These are phyloP conservation scores for Boletellus deceptivus DNA, from an alignment of 1,284 basidiomycete species.

Conservation along the genomic window DNA sequence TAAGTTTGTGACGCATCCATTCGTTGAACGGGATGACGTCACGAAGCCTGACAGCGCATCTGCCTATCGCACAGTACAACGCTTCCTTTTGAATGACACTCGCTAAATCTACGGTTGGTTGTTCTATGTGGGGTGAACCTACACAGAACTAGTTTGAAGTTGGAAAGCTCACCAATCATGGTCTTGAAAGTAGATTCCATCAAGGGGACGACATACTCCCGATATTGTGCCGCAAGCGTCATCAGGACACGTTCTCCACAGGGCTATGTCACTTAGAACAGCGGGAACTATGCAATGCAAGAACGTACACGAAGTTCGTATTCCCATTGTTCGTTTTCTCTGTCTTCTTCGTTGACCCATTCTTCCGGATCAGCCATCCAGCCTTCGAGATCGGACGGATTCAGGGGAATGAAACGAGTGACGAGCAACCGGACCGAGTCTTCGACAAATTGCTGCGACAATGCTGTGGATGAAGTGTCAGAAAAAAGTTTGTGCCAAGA, in stretches of 20 bases:
- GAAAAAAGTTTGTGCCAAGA: slow-evolving; percentile 3
- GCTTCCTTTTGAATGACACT: slow-evolving; percentile 81
- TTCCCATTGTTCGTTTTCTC: slow-evolving; percentile 86
- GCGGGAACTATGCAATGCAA: slow-evolving; percentile 4
- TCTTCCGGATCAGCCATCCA: slow-evolving; percentile 88
- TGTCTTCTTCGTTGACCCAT: slow-evolving; percentile 84
- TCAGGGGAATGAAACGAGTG: slow-evolving; percentile 80
- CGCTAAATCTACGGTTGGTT: slow-evolving; percentile 54
- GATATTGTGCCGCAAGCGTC: slow-evolving; percentile 74
- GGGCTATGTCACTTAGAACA: slow-evolving; percentile 49
- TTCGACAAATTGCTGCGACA: slow-evolving; percentile 74
- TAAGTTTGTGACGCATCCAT: slow-evolving; percentile 62
- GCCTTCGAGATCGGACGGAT: slow-evolving; percentile 70
- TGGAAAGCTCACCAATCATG: slow-evolving; percentile 46
- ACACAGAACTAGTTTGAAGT: background rate
- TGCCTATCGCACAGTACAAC: slow-evolving; percentile 84
- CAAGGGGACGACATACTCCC: slow-evolving; percentile 70
- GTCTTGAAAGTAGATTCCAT: slow-evolving; percentile 58
- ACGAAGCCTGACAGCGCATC: slow-evolving; percentile 70
- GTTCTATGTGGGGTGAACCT: slow-evolving; percentile 38
- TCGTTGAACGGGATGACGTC: slow-evolving; percentile 62
- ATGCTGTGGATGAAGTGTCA: slow-evolving; percentile 44
- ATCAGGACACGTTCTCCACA: slow-evolving; percentile 87
- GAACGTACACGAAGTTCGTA: slow-evolving; percentile 73
- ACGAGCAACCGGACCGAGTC: slow-evolving; percentile 77